phyloP scores from a whole-genome alignment of 306 rosid species.

The Lathyrus tuberosus region DNA sequence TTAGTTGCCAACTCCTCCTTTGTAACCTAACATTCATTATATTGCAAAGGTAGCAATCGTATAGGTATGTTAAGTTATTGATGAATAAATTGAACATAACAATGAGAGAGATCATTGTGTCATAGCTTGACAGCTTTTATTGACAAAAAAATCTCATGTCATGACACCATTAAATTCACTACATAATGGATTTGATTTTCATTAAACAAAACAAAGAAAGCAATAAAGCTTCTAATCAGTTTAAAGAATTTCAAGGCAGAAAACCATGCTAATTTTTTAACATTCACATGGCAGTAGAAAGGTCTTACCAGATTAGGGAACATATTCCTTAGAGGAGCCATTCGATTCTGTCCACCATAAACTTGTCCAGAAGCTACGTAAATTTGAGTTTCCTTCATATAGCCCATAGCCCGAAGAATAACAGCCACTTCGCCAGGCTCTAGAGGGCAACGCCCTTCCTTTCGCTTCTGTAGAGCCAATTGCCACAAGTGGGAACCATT shows the following conservation, averaged over 20 bases:
- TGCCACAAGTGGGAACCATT: conserved; percentile 99
- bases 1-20: conserved; percentile 92
- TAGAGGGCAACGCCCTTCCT: conserved; percentile 98
- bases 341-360: conserved; percentile 97
- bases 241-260: conserved; percentile 15
- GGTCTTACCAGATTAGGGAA: conserved; percentile 81
- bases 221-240: not conserved
- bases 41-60: conserved; percentile 7
- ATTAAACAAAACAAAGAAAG: conserved; percentile 20
- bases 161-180: conserved; percentile 15
- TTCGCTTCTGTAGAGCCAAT: conserved; percentile 95
- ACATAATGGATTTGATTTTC: conserved; percentile 15
- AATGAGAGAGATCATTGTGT: conserved; percentile 3
- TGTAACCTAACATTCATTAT: conserved; percentile 61
- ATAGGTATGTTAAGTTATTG: not conserved
- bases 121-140: conserved; percentile 26
- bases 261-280: conserved; percentile 24
- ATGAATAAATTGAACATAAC: conserved; percentile 11
- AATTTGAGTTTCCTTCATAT: conserved; percentile 95
- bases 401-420: conserved; percentile 98
- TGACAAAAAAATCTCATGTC: conserved; percentile 10
- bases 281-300: conserved; percentile 12
- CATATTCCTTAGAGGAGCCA: conserved; percentile 98
- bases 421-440: conserved; percentile 99
- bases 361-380: conserved; percentile 99